Conservation (phyloP, 768 basidiomycete genomes). For the Cyclocybe aegerita region DNA sequence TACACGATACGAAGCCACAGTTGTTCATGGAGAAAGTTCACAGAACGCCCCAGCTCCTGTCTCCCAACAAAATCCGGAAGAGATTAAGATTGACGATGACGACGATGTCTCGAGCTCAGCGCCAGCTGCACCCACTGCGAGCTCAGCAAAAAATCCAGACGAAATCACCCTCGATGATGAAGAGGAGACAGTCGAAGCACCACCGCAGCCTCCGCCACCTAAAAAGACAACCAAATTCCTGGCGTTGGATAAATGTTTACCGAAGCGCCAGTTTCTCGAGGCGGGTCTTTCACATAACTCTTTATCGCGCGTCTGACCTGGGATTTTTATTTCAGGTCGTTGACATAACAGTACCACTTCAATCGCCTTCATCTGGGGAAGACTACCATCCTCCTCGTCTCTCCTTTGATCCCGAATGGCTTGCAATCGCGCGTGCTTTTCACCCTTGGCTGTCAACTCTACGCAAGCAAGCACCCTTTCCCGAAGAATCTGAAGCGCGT, state of each 20-base stretch:
- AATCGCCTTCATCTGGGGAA: slow-evolving; percentile 1
- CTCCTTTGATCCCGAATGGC: slow-evolving; percentile 88
- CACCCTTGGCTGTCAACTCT: slow-evolving; percentile 70
- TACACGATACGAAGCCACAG: slow-evolving; percentile 76
- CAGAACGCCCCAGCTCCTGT: neutral
- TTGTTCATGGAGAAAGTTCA: slow-evolving; percentile 38
- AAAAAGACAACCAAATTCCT: slow-evolving; percentile 68
- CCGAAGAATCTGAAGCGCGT: slow-evolving; percentile 51
- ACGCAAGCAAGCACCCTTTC: slow-evolving; percentile 53
- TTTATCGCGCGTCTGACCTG: neutral
- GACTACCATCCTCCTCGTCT: slow-evolving; percentile 34
- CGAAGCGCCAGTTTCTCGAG: slow-evolving; percentile 76
- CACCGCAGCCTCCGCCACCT: slow-evolving; percentile 24
- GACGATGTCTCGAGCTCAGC: slow-evolving; percentile 27
- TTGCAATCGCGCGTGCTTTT: slow-evolving; percentile 88
- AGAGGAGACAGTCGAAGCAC: slow-evolving; percentile 39
- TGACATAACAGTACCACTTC: slow-evolving; percentile 42
- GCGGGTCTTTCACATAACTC: slow-evolving; percentile 33
- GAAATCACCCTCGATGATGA: slow-evolving; percentile 51
- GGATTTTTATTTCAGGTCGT: slow-evolving; percentile 54
- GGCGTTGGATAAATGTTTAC: slow-evolving; percentile 89
- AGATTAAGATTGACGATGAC: slow-evolving; percentile 46
- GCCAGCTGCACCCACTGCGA: neutral
- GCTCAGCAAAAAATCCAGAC: slow-evolving; percentile 39
- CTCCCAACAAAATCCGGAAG: slow-evolving; percentile 44